Evolutionary conservation across 169 alveolate genomes (phyloP).

Genomic region (Plasmodium sp.): DNA sequence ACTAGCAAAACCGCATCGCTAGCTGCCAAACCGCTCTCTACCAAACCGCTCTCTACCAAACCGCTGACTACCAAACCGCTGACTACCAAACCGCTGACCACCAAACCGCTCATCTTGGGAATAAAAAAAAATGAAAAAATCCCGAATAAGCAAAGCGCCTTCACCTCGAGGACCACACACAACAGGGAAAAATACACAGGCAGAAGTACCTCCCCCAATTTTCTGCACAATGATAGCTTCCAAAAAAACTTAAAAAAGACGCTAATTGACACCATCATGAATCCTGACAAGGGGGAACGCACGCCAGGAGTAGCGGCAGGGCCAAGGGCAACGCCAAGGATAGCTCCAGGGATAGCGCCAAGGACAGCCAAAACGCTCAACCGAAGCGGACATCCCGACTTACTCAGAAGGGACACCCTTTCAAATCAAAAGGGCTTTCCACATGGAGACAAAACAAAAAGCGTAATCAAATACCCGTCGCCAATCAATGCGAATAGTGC

Average conservation of each 20-base stretch:
- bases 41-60: no score
- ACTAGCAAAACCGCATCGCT: neutral
- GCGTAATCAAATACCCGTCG: neutral
- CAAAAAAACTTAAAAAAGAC: slow-evolving; percentile 33
- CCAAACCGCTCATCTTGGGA: neutral
- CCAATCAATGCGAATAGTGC: neutral
- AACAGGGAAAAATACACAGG: neutral
- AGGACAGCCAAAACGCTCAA: neutral
- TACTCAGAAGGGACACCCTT: neutral
- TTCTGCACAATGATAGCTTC: slow-evolving; percentile 26
- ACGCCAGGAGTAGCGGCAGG: neutral
- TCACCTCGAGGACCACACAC: slow-evolving; percentile 3
- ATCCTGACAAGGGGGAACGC: slow-evolving; percentile 13
- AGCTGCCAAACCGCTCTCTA: neutral
- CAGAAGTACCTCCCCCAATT: neutral
- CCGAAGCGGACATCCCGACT: neutral
- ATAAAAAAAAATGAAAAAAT: slow-evolving; percentile 29
- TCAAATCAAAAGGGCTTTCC: slow-evolving; percentile 14
- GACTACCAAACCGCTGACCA: neutral
- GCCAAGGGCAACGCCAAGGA: neutral
- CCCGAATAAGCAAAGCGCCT: neutral
- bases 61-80: no score
- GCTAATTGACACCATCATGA: slow-evolving; percentile 55
- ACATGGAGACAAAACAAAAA: slow-evolving; percentile 11
- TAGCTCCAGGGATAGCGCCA: neutral